Percentiles rank a stretch among this genome's conserved stretches.
These are phyloP conservation scores for Dipsacomyces acuminosporus DNA, from an alignment of 371 early-diverging fungal genomes.

Conservation along the genomic window DNA sequence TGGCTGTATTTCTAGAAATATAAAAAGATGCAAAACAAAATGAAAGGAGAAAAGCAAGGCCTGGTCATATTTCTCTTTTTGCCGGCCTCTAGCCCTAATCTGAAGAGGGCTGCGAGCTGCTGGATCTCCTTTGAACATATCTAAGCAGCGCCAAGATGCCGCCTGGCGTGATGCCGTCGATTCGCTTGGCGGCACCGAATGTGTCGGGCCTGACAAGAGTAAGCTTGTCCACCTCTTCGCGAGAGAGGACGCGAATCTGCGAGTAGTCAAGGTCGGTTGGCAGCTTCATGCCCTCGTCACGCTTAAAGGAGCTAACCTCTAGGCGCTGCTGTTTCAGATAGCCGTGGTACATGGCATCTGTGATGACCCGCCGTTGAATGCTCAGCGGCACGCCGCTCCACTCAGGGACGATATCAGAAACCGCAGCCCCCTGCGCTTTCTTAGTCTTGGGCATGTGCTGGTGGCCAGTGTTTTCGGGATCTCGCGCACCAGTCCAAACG, in stretches of 20 bases:
- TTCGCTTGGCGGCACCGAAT: constrained; percentile 80
- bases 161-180: constrained; percentile 77
- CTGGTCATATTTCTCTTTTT: too few species aligned
- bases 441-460: constrained; percentile 1
- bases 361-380: constrained; percentile 40
- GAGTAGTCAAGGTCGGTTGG: constrained; percentile 65
- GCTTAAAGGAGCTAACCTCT: constrained; percentile 60
- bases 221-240: constrained; percentile 67
- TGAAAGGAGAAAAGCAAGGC: too few species aligned
- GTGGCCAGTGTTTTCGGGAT: constrained; percentile 13
- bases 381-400: constrained; percentile 29
- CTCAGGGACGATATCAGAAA: constrained; percentile 31
- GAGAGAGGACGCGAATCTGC: constrained; percentile 63
- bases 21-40: too few species aligned
- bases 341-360: constrained; percentile 63
- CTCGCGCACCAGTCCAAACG: constrained; percentile 35
- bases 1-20: too few species aligned
- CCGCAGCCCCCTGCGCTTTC: constrained; percentile 9
- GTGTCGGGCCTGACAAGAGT: constrained; percentile 64
- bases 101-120: background rate
- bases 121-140: constrained; percentile 43
- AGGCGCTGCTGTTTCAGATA: constrained; percentile 61
- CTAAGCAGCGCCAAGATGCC: constrained; percentile 67
- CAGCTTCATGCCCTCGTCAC: constrained; percentile 60
- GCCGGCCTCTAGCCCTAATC: too few species aligned